Evolutionary conservation across 371 early-diverging fungal genomes (phyloP), one percentile per base, ranked within the genome.

Genomic region (Funneliformis caledonium): DNA sequence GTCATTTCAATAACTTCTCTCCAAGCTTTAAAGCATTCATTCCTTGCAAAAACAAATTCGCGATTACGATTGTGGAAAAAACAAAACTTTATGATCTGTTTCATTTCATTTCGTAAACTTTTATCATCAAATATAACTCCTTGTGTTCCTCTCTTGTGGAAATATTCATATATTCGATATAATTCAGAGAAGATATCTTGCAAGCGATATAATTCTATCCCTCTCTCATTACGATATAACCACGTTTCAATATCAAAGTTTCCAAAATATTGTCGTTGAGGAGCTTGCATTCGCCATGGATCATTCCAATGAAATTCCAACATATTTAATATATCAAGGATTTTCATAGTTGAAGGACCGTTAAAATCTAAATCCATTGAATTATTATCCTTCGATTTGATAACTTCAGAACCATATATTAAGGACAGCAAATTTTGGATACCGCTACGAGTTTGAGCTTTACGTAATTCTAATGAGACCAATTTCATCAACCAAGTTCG

Each of bases 401-500:
- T 52, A 26, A 75, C 78, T 10, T 82, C 82, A 31, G 82, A 81
- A 60, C 78, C 83, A 77, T 81, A 83, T 22, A 85, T 75, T 62
- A 85, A 79, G 8, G 82, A 78, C n/a, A 86, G 81, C 37, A 86
- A 72, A 12, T 80, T 72, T n/a, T 78, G 78, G 7, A 85, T 84
- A 65, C 85, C 83, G 2, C 82, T 82, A 43, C 83, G 85, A 62
- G 65, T 79, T 69, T 68, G 69, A 42, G 37, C 69, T 70, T 60
- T 86, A 69, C 94, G 97, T 48, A 96, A 87, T 84, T 96, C 97
- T 42, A 98, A 83, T 0, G 97, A 96, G 16, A 96, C 84, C n/a
- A 92, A 85, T 68, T 94, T 89, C 86, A 97, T 88, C 19, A 96
- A 86, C 96, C 96, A 97, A 4, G 96, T 92, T n/a, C 95, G 93